These are phyloP conservation scores for Verticillium nonalfalfae DNA, from an alignment of 2,329 filamentous ascomycete genomes.

Conservation along the genomic window DNA sequence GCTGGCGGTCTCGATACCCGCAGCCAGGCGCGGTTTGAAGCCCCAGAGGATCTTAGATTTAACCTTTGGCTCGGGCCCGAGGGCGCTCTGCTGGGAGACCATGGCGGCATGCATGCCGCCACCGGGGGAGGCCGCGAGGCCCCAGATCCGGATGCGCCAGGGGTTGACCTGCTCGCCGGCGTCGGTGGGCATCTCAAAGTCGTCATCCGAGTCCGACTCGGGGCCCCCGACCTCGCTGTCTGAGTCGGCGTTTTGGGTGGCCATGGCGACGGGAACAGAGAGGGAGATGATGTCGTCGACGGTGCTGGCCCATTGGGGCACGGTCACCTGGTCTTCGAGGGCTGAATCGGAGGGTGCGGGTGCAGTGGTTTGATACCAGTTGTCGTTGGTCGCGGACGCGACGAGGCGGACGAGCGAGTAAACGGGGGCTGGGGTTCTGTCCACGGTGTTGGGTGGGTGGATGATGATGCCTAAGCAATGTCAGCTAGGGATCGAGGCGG, in stretches of 20 bases:
- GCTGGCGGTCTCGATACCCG: neutral
- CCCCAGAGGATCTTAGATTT: slow-evolving; percentile 30
- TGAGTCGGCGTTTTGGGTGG: slow-evolving; percentile 28
- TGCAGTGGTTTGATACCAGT: slow-evolving; percentile 48
- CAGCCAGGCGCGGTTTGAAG: slow-evolving; percentile 5
- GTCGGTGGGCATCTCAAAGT: slow-evolving; percentile 24
- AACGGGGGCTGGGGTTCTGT: slow-evolving; percentile 27
- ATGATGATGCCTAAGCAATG: slow-evolving; percentile 37
- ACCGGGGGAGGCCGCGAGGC: slow-evolving; percentile 43
- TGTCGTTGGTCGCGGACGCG: slow-evolving; percentile 40
- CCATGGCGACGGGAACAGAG: slow-evolving; percentile 36
- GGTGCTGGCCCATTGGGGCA: slow-evolving; percentile 40
- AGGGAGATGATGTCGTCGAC: slow-evolving; percentile 37
- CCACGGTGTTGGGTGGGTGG: slow-evolving; percentile 26
- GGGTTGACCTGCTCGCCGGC: slow-evolving; percentile 36
- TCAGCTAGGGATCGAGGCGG: slow-evolving; percentile 2
- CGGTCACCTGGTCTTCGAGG: slow-evolving; percentile 6
- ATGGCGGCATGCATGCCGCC: slow-evolving; percentile 45
- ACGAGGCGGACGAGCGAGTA: slow-evolving; percentile 49
- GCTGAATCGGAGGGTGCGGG: slow-evolving; percentile 10
- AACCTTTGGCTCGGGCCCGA: slow-evolving; percentile 37
- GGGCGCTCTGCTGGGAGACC: slow-evolving; percentile 39
- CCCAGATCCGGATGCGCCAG: slow-evolving; percentile 46
- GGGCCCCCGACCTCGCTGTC: slow-evolving; percentile 24
- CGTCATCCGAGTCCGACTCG: slow-evolving; percentile 16